Evolutionary conservation across 352 stramenopile genomes (phyloP).

Genomic region (Globisporangium emineosum): DNA sequence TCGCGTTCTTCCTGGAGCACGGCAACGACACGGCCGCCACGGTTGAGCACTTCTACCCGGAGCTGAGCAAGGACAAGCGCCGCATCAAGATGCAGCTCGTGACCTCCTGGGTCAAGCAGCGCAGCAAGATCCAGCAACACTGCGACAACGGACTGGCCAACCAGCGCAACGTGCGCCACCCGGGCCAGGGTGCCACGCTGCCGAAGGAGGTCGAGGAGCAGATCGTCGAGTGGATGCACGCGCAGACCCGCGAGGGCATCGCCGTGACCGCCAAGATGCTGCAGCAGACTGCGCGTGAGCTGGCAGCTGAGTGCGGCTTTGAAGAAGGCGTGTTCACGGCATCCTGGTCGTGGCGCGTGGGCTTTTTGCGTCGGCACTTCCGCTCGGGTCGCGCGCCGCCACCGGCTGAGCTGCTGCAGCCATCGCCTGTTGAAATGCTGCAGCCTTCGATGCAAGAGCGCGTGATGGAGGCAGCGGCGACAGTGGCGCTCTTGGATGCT

Average conservation of each 20-base stretch:
- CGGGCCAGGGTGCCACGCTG: slow-evolving; percentile 8
- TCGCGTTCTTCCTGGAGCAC: slow-evolving; percentile 8
- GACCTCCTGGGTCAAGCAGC: slow-evolving; percentile 13
- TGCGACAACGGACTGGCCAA: slow-evolving; percentile 6
- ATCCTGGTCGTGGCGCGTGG: slow-evolving; percentile 12
- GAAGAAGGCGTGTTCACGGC: slow-evolving; percentile 12
- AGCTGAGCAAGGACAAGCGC: slow-evolving; percentile 8
- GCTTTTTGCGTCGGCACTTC: slow-evolving; percentile 7
- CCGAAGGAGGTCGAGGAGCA: slow-evolving; percentile 11
- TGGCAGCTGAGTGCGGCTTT: slow-evolving; percentile 4
- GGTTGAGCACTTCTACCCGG: slow-evolving; percentile 14
- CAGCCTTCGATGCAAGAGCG: not conserved
- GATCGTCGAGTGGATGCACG: slow-evolving; percentile 16
- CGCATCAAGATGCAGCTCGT: slow-evolving; percentile 14
- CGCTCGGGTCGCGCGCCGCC: slow-evolving; percentile 1
- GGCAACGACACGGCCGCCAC: slow-evolving; percentile 8
- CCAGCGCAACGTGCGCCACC: slow-evolving; percentile 11
- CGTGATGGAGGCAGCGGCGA: not conserved
- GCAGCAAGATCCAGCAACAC: slow-evolving; percentile 8
- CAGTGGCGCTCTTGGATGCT: not conserved
- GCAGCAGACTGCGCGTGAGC: slow-evolving; percentile 3
- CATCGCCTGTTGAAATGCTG: not conserved
- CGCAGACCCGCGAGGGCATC: slow-evolving; percentile 7
- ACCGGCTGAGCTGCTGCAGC: not conserved
- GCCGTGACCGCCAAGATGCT: slow-evolving; percentile 16